These are phyloP conservation scores for Tranzscheliella williamsii DNA, from an alignment of 1,284 basidiomycete genomes.

Conservation along the genomic window DNA sequence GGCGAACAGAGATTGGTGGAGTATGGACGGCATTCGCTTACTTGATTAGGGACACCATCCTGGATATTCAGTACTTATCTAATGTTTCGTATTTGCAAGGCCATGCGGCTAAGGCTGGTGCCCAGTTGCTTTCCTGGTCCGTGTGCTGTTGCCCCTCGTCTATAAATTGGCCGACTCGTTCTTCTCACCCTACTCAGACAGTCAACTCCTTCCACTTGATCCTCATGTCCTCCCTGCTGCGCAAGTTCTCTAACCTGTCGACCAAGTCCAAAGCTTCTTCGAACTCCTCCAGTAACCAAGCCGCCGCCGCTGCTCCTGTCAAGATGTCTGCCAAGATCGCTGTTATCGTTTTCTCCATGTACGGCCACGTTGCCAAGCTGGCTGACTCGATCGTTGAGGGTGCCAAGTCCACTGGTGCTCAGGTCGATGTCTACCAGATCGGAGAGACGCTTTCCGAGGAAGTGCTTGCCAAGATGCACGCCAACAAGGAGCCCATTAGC, in stretches of 20 bases:
- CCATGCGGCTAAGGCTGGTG: no score
- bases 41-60: background rate
- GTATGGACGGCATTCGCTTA: no score
- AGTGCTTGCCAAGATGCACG: slow-evolving; percentile 76
- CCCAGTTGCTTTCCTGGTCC: no score
- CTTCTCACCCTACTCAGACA: no score
- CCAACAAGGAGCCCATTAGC: slow-evolving; percentile 64
- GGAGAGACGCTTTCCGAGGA: slow-evolving; percentile 82
- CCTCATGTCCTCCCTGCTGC: slow-evolving; percentile 22
- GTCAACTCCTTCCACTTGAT: no score
- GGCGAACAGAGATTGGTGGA: no score
- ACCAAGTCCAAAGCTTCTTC: slow-evolving; percentile 31
- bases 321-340: slow-evolving; percentile 46
- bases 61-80: background rate
- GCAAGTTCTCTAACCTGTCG: slow-evolving; percentile 27
- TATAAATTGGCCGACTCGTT: no score
- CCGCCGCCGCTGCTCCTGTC: slow-evolving; percentile 14
- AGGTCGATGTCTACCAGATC: slow-evolving; percentile 73
- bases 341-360: slow-evolving; percentile 37
- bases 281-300: slow-evolving; percentile 7
- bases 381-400: slow-evolving; percentile 78
- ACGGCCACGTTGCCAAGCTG: slow-evolving; percentile 65
- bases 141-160: no score
- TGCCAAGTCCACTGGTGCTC: slow-evolving; percentile 72
- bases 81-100: background rate